Evolutionary conservation across 2,329 filamentous ascomycete species (phyloP).

Genomic region (Colletotrichum sp.): DNA sequence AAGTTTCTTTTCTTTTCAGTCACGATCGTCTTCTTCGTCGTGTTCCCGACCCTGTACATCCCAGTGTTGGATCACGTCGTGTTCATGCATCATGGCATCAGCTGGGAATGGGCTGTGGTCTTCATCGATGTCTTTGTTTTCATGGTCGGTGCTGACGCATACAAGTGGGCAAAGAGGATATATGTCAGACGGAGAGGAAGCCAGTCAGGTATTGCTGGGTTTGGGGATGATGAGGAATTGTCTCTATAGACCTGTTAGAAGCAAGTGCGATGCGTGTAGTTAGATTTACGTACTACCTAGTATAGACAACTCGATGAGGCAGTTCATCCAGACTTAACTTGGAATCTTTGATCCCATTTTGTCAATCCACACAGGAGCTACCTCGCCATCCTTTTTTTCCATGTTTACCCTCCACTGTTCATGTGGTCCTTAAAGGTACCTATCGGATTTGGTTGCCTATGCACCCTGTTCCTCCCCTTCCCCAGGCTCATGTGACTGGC

Average conservation of each 20-base stretch:
- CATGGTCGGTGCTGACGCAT: conserved; percentile 66
- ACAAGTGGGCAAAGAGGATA: conserved; percentile 70
- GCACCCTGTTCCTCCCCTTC: neutral
- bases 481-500: neutral
- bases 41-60: conserved; percentile 62
- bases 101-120: conserved; percentile 68
- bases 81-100: conserved; percentile 65
- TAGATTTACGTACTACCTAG: neutral
- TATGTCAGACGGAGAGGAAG: conserved; percentile 43
- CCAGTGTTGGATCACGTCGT: conserved; percentile 62
- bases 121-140: conserved; percentile 47
- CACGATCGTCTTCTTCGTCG: conserved; percentile 47
- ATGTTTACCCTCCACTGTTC: too few relatives aligned
- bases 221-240: neutral
- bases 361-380: too few relatives aligned
- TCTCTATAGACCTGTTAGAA: neutral
- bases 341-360: neutral
- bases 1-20: conserved; percentile 73
- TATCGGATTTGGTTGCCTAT: neutral
- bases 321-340: neutral
- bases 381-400: too few relatives aligned
- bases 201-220: neutral
- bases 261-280: neutral
- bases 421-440: too few relatives aligned
- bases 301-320: neutral